Percentiles rank a stretch among this genome's conserved stretches.
Conservation (phyloP, 495 filamentous ascomycete genomes). For the Mytilinidion resinicola region DNA sequence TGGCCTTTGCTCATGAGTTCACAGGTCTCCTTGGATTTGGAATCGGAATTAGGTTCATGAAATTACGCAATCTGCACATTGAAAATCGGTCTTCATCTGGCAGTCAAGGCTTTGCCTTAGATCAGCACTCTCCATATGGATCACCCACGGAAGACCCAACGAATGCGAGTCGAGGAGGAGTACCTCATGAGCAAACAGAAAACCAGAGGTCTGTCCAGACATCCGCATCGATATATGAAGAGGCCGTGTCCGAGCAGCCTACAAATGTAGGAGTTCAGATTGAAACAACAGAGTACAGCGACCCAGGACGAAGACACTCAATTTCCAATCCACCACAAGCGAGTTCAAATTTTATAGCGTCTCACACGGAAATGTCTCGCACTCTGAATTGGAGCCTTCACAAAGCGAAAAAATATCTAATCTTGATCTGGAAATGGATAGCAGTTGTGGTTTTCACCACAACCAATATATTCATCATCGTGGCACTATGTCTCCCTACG, state of each 20-base stretch:
- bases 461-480: not conserved
- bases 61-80: not conserved
- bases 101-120: not conserved
- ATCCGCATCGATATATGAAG: no score
- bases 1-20: not conserved
- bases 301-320: not conserved
- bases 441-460: not conserved
- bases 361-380: not conserved
- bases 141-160: not conserved
- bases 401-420: not conserved
- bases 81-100: not conserved
- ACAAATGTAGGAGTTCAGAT: no score
- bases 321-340: no score
- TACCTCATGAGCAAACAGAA: no score
- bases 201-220: no score
- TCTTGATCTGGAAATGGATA: not conserved
- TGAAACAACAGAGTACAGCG: not conserved
- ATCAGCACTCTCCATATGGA: not conserved
- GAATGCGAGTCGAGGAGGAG: no score
- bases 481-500: not conserved
- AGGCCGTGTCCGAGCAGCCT: no score
- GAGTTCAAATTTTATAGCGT: not conserved
- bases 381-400: not conserved
- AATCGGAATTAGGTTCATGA: not conserved
- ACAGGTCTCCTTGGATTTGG: not conserved